Base-by-base conservation (phyloP, 768 basidiomycete species). In the Atractiella rhizophila region DNA sequence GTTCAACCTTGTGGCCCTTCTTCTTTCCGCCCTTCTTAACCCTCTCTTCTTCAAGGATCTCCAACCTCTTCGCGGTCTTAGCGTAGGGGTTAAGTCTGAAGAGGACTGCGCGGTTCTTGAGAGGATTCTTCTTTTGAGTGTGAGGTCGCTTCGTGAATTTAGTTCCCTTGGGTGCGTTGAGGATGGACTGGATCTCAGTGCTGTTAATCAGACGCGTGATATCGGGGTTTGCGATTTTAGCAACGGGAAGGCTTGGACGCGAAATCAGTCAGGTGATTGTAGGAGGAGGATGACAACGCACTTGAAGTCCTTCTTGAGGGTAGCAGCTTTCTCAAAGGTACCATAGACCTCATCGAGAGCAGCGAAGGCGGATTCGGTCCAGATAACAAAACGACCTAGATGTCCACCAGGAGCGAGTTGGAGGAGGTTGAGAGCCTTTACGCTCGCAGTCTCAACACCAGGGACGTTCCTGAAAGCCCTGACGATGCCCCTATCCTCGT, bases 361-460 rank as follows among this genome's bases (percentile, higher is more conserved):
- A 39, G 64, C 68, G 60, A 96, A 91, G 21, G 91, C 91, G 54
- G 68, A 68, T 65, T 88, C 78, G 47, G 91, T 96, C 91, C 91
- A 98, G 68, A 98, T 88, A 60, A 94, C 68, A 66, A 98, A 98
- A 48, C 91, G 82, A 47, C 91, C 91, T 46, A 98, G 74, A 59
- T 98, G 91, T 51, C 91, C 91, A 73, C 91, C 91, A 36, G 91
- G 91, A 13, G 91, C 91, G 60, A 98, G 81, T 65, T 94, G 85
- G 59, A 98, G 82, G 55, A 98, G 72, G 67, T 98, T 98, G 54
- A 98, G 67, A 38, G 79, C 65, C 60, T 74, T 70, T 52, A 98
- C 91, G 60, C 80, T 86, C 64, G 79, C 81, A 39, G 88, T 66
- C 66, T 96, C 91, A 53, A 96, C 86, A 64, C 91, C 91, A 47